These are phyloP conservation scores for Fusarium cicatricum DNA, from an alignment of 2,329 filamentous ascomycete species.

Conservation along the genomic window DNA sequence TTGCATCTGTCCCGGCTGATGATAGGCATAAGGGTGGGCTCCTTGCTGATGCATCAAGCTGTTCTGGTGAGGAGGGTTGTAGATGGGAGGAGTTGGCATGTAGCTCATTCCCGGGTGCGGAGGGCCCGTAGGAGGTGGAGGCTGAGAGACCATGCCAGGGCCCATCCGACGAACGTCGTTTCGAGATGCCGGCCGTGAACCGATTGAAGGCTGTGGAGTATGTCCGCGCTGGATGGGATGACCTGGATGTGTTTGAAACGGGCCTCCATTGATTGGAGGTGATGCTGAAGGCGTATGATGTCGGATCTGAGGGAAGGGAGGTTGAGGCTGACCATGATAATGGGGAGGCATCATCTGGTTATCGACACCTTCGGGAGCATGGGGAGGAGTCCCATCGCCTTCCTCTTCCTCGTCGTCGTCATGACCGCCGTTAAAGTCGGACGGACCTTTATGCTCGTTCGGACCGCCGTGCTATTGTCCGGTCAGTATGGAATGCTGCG, in stretches of 20 bases:
- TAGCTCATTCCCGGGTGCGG: conserved; percentile 74
- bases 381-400: conserved; percentile 72
- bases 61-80: conserved; percentile 64
- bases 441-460: conserved; percentile 95
- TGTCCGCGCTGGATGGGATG: conserved; percentile 68
- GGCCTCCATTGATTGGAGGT: conserved; percentile 85
- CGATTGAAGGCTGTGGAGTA: conserved; percentile 79
- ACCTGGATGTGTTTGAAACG: conserved; percentile 61
- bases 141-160: conserved; percentile 75
- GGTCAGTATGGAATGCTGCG: conserved; percentile 8
- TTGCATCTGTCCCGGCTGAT: conserved; percentile 42
- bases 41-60: conserved; percentile 36
- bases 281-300: conserved; percentile 87
- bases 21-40: conserved; percentile 34
- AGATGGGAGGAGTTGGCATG: conserved; percentile 86
- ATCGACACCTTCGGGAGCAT: conserved; percentile 65
- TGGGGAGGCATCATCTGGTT: conserved; percentile 74
- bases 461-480: conserved; percentile 80
- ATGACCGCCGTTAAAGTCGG: conserved; percentile 87
- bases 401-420: conserved; percentile 88
- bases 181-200: conserved; percentile 75
- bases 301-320: conserved; percentile 80
- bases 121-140: conserved; percentile 63
- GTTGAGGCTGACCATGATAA: conserved; percentile 66
- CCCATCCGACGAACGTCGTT: conserved; percentile 80